phyloP scores from a whole-genome alignment of 1,284 basidiomycete genomes.

The Melampsora larici-populina region DNA sequence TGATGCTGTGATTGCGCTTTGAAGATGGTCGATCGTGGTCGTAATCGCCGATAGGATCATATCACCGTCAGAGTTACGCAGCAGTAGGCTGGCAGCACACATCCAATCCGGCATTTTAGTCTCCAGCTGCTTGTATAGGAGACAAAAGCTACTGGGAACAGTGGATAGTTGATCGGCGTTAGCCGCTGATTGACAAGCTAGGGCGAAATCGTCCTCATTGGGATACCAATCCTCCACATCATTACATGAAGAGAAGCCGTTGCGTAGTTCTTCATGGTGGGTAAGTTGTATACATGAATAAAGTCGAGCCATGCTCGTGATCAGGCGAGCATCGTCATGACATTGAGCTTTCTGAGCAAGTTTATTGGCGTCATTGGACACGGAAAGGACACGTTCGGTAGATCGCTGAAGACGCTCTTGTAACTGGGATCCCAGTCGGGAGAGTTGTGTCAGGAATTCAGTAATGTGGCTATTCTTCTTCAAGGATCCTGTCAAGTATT shows the following conservation, averaged over 20 bases:
- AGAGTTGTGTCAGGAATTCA: neutral
- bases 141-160: conserved; percentile 29
- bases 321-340: neutral
- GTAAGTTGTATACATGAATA: neutral
- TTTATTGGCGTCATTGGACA: neutral
- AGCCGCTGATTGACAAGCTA: conserved; percentile 19
- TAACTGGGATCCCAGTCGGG: neutral
- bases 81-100: conserved; percentile 19
- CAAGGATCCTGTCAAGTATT: conserved; percentile 15
- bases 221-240: neutral
- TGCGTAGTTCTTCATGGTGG: neutral
- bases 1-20: neutral
- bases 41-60: neutral
- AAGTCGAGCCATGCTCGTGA: conserved; percentile 2
- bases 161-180: conserved; percentile 28
- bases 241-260: neutral
- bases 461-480: conserved; percentile 14
- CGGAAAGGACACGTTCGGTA: neutral
- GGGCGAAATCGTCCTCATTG: conserved; percentile 17
- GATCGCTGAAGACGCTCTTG: neutral
- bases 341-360: neutral
- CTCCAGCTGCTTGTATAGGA: conserved; percentile 9
- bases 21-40: neutral
- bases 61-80: conserved; percentile 35
- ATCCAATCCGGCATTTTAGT: neutral